Percentiles rank a stretch among this genome's conserved stretches.
Conservation (phyloP, 2,329 filamentous ascomycete species). For the Pestalotiopsis sp. region DNA sequence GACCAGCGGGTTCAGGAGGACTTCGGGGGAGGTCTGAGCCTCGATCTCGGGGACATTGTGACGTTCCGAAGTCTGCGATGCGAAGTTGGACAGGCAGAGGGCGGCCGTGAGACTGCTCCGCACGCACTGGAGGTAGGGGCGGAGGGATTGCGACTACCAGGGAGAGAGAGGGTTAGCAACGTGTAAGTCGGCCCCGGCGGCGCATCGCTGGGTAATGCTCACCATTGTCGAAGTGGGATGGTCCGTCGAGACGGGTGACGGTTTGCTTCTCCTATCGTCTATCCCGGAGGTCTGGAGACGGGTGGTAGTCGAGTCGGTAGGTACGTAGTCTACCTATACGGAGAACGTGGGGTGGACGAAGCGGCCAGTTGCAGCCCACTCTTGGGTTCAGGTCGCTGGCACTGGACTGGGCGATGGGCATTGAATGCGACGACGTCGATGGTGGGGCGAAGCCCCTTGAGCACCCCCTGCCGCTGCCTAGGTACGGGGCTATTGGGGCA, state of each 20-base stretch:
- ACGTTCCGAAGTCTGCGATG: slow-evolving; percentile 92
- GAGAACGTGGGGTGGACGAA: slow-evolving; percentile 7
- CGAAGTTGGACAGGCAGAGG: slow-evolving; percentile 94
- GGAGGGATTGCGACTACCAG: slow-evolving; percentile 86
- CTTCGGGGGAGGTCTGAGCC: slow-evolving; percentile 88
- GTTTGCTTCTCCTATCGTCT: neutral
- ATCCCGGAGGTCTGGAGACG: neutral
- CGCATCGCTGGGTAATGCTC: neutral
- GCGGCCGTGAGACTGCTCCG: slow-evolving; percentile 92
- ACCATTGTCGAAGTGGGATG: neutral
- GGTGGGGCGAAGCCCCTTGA: neutral
- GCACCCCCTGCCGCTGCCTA: neutral
- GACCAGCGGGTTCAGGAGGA: slow-evolving; percentile 87
- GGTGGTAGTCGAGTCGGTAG: neutral
- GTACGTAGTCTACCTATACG: neutral
- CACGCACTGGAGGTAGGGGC: slow-evolving; percentile 95
- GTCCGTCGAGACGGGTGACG: slow-evolving; percentile 24
- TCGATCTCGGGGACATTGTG: slow-evolving; percentile 99
- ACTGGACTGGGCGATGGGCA: neutral
- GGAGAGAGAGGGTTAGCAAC: slow-evolving; percentile 23
- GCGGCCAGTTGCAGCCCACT: neutral
- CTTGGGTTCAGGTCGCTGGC: neutral
- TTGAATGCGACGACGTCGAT: slow-evolving; percentile 1
- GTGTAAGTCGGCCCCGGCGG: neutral
- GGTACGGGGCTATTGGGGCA: neutral